A percentile compares a stretch with the other conserved stretches of the same genome.
These are phyloP conservation scores for Kodamaea leandrae DNA, from an alignment of 805 yeast genomes.

Conservation along the genomic window DNA sequence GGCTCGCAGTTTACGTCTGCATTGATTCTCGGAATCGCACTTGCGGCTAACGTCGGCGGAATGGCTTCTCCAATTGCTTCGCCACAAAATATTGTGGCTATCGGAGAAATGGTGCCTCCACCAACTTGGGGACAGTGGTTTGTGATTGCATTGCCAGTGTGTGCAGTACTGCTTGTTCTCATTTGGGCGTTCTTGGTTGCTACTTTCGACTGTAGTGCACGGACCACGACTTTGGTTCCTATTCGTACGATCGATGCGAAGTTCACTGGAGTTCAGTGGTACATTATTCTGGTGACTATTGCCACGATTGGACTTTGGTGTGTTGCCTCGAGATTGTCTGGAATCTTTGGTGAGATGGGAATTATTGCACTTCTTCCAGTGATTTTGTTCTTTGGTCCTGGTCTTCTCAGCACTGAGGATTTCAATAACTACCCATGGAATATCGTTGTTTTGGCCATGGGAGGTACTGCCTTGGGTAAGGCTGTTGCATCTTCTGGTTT, in stretches of 20 bases:
- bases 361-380: slow-evolving; percentile 87
- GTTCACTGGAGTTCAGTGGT: slow-evolving; percentile 72
- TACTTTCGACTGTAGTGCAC: slow-evolving; percentile 50
- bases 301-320: slow-evolving; percentile 88
- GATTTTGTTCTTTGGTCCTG: slow-evolving; percentile 89
- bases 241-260: slow-evolving; percentile 59
- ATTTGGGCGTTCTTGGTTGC: slow-evolving; percentile 52
- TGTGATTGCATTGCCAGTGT: slow-evolving; percentile 48
- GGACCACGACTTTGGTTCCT: slow-evolving; percentile 52
- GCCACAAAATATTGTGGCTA: slow-evolving; percentile 55
- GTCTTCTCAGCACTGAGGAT: slow-evolving; percentile 81
- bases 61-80: slow-evolving; percentile 56
- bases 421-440: slow-evolving; percentile 97
- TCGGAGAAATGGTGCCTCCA: slow-evolving; percentile 49
- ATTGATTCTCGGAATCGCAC: slow-evolving; percentile 46
- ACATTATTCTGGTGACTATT: slow-evolving; percentile 63
- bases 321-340: slow-evolving; percentile 69
- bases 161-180: slow-evolving; percentile 38
- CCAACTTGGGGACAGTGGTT: slow-evolving; percentile 61
- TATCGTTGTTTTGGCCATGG: slow-evolving; percentile 94
- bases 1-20: slow-evolving; percentile 41
- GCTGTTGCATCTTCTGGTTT: slow-evolving; percentile 92
- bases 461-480: slow-evolving; percentile 93
- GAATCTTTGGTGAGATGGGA: slow-evolving; percentile 93
- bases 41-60: slow-evolving; percentile 53